Conservation (phyloP, 208 protist genomes). For the Trypanosoma mega region DNA sequence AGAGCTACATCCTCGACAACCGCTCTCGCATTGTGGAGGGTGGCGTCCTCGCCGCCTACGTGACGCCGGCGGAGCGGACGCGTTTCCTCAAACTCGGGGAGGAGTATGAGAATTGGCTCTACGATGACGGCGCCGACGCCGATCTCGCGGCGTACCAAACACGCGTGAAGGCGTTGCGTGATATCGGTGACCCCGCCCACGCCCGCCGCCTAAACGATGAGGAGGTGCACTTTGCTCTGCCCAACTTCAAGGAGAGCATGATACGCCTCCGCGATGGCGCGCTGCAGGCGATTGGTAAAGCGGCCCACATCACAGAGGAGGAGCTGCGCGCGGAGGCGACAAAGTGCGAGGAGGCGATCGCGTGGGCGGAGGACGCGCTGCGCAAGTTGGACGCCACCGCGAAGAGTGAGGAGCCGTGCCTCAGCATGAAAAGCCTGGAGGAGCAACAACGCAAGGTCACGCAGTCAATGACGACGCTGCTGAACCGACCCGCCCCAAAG, state of each 20-base stretch:
- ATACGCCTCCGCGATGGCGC: constrained; percentile 37
- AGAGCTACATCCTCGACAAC: constrained; percentile 90
- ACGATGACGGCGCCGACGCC: constrained; percentile 83
- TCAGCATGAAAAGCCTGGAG: constrained; percentile 43
- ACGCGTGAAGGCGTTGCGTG: constrained; percentile 69
- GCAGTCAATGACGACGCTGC: constrained; percentile 35
- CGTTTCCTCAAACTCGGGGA: constrained; percentile 67
- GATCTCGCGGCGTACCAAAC: constrained; percentile 65
- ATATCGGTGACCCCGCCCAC: constrained; percentile 77
- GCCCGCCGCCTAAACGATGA: constrained; percentile 54
- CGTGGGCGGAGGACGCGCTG: constrained; percentile 55
- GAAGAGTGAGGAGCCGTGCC: constrained; percentile 41
- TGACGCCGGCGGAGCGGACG: constrained; percentile 39
- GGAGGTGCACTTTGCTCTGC: constrained; percentile 61
- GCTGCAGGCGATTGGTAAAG: constrained; percentile 57
- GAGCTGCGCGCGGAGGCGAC: constrained; percentile 57
- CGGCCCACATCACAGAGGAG: constrained; percentile 76
- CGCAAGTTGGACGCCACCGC: constrained; percentile 34
- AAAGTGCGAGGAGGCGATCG: constrained; percentile 50
- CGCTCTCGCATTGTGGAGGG: constrained; percentile 59
- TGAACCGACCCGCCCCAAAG: constrained; percentile 53
- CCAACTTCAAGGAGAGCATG: constrained; percentile 42
- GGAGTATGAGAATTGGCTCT: constrained; percentile 86
- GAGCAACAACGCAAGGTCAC: constrained; percentile 37
- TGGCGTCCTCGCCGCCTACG: constrained; percentile 70